Percentiles rank a stretch among this genome's conserved stretches.
Conservation (phyloP, 78 protist species). For the Acrasis kona region DNA sequence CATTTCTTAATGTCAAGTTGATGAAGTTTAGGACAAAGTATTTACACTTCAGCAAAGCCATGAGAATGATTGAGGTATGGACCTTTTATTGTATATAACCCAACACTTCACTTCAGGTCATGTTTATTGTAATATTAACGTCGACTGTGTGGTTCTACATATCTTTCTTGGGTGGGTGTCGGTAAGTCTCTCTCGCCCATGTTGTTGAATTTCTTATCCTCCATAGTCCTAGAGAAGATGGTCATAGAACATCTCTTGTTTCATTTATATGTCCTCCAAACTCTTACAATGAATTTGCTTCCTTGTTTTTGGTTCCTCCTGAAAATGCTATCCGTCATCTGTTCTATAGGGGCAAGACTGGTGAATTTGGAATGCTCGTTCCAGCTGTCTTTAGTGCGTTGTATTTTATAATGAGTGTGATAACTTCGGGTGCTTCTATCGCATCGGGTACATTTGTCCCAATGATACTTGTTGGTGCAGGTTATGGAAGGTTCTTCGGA, state of each 20-base stretch:
- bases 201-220: too few relatives aligned
- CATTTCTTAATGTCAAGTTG: too few relatives aligned
- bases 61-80: too few relatives aligned
- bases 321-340: not conserved
- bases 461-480: slow-evolving; percentile 45
- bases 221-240: too few relatives aligned
- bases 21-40: too few relatives aligned
- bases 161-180: too few relatives aligned
- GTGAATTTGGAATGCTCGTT: not conserved
- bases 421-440: slow-evolving; percentile 8
- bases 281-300: not conserved
- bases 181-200: too few relatives aligned
- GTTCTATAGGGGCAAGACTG: not conserved
- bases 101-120: too few relatives aligned
- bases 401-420: not conserved
- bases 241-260: not conserved
- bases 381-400: not conserved
- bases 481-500: not conserved
- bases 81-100: too few relatives aligned
- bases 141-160: too few relatives aligned
- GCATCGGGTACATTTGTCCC: slow-evolving; percentile 57
- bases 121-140: too few relatives aligned
- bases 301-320: not conserved
- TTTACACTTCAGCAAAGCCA: too few relatives aligned
- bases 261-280: not conserved